phyloP scores from a whole-genome alignment of 441 rosid genomes.

The Adansonia madagascariensis region DNA sequence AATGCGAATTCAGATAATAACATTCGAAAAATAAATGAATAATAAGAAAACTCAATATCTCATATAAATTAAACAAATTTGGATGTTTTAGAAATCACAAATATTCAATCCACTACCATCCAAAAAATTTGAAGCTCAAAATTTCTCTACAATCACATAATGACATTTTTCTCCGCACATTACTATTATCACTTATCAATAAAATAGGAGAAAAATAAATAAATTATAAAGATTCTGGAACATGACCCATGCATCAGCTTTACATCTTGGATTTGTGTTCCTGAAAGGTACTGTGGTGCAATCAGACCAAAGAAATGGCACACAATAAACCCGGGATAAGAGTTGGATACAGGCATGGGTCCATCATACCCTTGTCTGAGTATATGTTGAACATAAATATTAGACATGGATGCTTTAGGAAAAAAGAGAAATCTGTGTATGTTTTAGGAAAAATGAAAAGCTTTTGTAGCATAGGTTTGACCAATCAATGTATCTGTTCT shows the following conservation, averaged over 20 bases:
- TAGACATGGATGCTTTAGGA: neutral
- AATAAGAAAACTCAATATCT: neutral
- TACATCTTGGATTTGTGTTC: neutral
- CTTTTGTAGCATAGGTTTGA: neutral
- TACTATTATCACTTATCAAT: neutral
- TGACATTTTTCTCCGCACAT: neutral
- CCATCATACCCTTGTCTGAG: neutral
- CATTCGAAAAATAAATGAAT: no score
- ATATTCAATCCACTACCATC: no score
- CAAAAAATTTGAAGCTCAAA: neutral
- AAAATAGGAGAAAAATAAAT: neutral
- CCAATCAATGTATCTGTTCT: neutral
- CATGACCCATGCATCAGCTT: neutral
- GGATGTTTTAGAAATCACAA: neutral
- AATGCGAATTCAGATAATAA: no score
- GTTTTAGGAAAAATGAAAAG: no score
- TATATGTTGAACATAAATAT: no score
- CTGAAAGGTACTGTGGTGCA: neutral
- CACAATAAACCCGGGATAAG: neutral
- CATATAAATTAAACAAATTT: no score
- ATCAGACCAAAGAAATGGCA: neutral
- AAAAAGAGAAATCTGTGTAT: no score
- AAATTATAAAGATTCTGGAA: neutral
- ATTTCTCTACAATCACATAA: conserved; percentile 1
- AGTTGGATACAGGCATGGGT: no score